A percentile compares a stretch with the other conserved stretches of the same genome.
Conservation (phyloP, 2,329 filamentous ascomycete species). For the Mollisiaceae sp. region DNA sequence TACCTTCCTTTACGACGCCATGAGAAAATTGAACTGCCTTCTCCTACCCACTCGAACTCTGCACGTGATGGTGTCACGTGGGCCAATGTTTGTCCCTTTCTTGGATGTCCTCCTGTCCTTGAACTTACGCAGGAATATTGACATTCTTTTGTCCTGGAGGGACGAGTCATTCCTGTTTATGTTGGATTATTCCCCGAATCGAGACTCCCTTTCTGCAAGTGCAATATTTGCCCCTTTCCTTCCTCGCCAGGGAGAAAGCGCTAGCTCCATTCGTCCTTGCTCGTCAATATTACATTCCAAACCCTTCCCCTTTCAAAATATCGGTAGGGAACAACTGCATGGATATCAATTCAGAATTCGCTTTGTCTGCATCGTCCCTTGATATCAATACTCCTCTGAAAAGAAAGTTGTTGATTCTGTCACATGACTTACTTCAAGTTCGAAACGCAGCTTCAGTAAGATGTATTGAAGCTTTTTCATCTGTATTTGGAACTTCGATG, state of each 20-base stretch:
- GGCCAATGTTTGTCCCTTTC: neutral
- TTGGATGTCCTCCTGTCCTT: neutral
- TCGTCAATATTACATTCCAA: neutral
- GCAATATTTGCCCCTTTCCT: slow-evolving; percentile 9
- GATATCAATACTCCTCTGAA: no score
- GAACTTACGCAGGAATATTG: neutral
- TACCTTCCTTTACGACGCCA: slow-evolving; percentile 4
- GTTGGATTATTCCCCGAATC: neutral
- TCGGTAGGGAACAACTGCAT: neutral
- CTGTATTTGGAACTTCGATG: no score
- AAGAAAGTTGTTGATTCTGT: no score
- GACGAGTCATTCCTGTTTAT: neutral
- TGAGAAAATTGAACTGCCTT: neutral
- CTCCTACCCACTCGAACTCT: neutral
- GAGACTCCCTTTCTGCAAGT: neutral
- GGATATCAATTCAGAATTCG: neutral
- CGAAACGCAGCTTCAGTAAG: no score
- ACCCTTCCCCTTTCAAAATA: neutral
- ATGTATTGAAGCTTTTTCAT: no score
- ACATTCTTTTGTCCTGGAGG: neutral
- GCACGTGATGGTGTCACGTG: neutral
- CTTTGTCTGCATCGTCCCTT: neutral
- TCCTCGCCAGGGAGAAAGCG: slow-evolving; percentile 1
- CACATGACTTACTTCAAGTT: no score
- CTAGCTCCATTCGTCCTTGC: slow-evolving; percentile 5